These are phyloP conservation scores for Schizophyllum commune DNA, from an alignment of 1,284 basidiomycete species.

Conservation along the genomic window DNA sequence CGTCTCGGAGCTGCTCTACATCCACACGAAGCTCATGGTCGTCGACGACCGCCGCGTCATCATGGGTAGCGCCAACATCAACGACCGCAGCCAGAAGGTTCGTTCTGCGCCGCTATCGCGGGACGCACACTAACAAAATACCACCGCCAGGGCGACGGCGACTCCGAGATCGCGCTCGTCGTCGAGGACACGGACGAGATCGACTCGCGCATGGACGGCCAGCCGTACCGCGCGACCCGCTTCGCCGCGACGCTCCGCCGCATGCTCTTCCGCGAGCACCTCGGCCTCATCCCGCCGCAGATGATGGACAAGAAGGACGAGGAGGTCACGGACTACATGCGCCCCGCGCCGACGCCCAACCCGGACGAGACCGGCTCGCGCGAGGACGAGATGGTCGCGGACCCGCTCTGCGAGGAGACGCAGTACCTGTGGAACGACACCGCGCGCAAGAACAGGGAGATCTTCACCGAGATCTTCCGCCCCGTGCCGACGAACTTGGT, in stretches of 20 bases:
- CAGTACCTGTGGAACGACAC: constrained; percentile 62
- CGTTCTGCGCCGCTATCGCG: background rate
- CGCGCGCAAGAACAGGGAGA: constrained; percentile 70
- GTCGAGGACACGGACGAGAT: constrained; percentile 84
- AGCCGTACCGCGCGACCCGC: constrained; percentile 56
- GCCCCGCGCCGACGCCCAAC: constrained; percentile 63
- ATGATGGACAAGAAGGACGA: constrained; percentile 28
- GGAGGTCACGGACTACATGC: constrained; percentile 63
- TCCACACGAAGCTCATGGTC: constrained; percentile 86
- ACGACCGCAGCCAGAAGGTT: constrained; percentile 77
- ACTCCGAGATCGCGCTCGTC: constrained; percentile 88
- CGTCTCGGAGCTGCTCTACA: constrained; percentile 77
- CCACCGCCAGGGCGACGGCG: constrained; percentile 68
- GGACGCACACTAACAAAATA: background rate
- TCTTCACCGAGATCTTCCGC: constrained; percentile 78
- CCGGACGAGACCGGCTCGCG: constrained; percentile 51
- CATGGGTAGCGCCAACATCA: constrained; percentile 86
- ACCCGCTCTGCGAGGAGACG: constrained; percentile 65
- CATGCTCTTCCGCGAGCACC: constrained; percentile 74
- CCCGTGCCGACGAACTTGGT: constrained; percentile 80
- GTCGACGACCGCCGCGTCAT: constrained; percentile 87
- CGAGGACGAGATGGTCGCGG: constrained; percentile 69
- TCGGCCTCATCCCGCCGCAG: constrained; percentile 75
- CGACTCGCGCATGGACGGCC: constrained; percentile 72
- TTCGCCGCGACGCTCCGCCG: constrained; percentile 77